Conservation (phyloP, 305 asterid genomes). For the Rubia occidens region DNA sequence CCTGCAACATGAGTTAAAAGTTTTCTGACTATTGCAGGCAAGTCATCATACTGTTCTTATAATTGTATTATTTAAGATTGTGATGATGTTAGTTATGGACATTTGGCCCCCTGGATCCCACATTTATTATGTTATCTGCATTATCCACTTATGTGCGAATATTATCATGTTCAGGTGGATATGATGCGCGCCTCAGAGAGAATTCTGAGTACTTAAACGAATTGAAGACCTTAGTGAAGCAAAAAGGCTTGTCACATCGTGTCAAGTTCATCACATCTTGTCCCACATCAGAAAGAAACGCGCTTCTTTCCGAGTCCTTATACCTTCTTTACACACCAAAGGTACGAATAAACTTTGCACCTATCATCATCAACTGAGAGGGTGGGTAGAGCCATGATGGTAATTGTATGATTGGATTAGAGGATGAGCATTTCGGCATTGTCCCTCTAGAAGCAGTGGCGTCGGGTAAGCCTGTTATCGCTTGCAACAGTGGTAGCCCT, state of each 20-base stretch:
- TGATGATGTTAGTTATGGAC: not conserved
- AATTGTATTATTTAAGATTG: conserved; percentile 25
- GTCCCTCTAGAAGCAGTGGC: conserved; percentile 99
- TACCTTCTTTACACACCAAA: conserved; percentile 81
- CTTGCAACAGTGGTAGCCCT: conserved; percentile 37
- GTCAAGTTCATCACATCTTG: conserved; percentile 72
- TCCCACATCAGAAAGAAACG: conserved; percentile 68
- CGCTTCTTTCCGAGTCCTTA: conserved; percentile 65
- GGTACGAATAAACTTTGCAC: conserved; percentile 27
- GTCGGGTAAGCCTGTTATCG: conserved; percentile 64
- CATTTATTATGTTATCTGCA: too few species aligned
- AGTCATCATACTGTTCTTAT: conserved; percentile 12
- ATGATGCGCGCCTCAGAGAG: conserved; percentile 73
- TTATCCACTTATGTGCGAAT: not conserved
- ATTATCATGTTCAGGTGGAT: conserved; percentile 54
- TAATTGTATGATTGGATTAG: not conserved
- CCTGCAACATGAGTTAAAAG: conserved; percentile 31
- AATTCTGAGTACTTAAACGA: conserved; percentile 78
- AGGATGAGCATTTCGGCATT: conserved; percentile 96
- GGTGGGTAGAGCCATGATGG: not conserved
- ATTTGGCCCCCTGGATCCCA: too few species aligned
- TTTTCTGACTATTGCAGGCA: conserved; percentile 73
- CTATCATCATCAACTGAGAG: not conserved
- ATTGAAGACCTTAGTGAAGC: conserved; percentile 56
- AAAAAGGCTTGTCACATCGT: conserved; percentile 51